Base-by-base conservation (phyloP, 345 rosid species). In the Aquilaria sinensis region DNA sequence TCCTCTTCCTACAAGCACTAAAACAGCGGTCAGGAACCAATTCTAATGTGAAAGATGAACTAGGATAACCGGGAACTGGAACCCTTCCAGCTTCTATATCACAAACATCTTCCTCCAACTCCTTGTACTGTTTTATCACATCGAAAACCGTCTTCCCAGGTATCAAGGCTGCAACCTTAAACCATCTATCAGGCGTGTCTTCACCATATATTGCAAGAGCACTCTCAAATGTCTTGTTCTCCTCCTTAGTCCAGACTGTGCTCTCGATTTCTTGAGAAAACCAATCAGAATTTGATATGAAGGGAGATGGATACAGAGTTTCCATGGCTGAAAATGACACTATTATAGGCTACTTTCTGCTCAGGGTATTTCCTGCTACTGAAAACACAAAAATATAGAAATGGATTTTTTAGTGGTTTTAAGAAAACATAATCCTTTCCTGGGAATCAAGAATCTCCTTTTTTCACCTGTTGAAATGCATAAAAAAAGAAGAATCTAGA, bases 81-180 rank as follows among this genome's bases (percentile, higher is more conserved):
- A 84, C 68, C 52, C 70, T 72, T 3, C 90, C 94, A n/a, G 94
- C 85, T 72, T 87, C 90, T 10, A 87, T 87, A 46, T 84, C 75
- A 12, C 63, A 62, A 30, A 84, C 77, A 57, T 87, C 94, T 29
- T 80, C 86, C 63, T 71, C 80, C 67, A 87, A 66, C 58, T 80
- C 83, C 64, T 57, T 72, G 41, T 87, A 87, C 71, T 87, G 86
- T 64, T 67, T 74, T 23, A 77, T 65, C 59, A 84, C 94, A 68
- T 87, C 94, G 7, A 0, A 11, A 51, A 72, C 85, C 0, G 88
- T 62, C 64, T 82, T 87, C 51, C 88, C 86, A 0, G 86, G 86
- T 5, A 85, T 81, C 77, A 78, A 57, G 9, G 75, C 78, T 0
- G 88, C 90, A n/a, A 84, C 78, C 53, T 70, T 87, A 0, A 23